A percentile compares a stretch with the other conserved stretches of the same genome.
Conservation (phyloP, 1,139 yeast genomes). For the Protomyces inundatus region DNA sequence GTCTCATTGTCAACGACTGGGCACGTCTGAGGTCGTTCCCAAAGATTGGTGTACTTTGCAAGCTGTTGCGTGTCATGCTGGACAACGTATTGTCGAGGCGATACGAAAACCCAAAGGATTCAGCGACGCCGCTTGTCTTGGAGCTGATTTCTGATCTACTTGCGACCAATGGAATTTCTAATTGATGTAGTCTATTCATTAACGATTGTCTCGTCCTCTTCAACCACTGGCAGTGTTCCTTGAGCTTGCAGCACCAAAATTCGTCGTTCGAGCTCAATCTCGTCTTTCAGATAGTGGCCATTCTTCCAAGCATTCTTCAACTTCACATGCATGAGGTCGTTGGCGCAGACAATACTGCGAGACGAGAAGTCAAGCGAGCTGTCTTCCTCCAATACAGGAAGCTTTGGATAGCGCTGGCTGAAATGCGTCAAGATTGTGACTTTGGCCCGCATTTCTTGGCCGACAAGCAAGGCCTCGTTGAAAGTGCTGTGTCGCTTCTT, state of each 20-base stretch:
- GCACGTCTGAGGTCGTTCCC: slow-evolving; percentile 86
- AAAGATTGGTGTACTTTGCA: slow-evolving; percentile 79
- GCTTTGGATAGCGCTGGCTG: slow-evolving; percentile 54
- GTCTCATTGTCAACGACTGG: slow-evolving; percentile 62
- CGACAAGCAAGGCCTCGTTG: slow-evolving; percentile 73
- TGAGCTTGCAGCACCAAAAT: slow-evolving; percentile 1
- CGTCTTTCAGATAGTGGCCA: background rate
- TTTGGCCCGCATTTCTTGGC: slow-evolving; percentile 61
- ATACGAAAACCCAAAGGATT: slow-evolving; percentile 44
- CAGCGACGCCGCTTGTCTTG: background rate
- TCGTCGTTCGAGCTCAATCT: background rate
- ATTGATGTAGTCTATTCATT: background rate
- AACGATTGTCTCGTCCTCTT: background rate
- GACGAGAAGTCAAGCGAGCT: background rate
- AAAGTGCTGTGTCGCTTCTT: slow-evolving; percentile 85
- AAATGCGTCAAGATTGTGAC: slow-evolving; percentile 80
- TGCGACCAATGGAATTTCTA: background rate
- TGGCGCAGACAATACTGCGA: background rate
- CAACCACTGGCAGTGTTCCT: background rate
- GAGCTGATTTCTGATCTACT: background rate
- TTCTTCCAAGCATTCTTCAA: slow-evolving; percentile 15
- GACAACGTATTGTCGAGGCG: slow-evolving; percentile 63
- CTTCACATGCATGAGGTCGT: slow-evolving; percentile 19
- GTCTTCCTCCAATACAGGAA: slow-evolving; percentile 1
- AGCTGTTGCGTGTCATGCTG: slow-evolving; percentile 58